A percentile compares a stretch with the other conserved stretches of the same genome.
phyloP scores from a whole-genome alignment of 441 rosid genomes.

The Jatropha podagrica region DNA sequence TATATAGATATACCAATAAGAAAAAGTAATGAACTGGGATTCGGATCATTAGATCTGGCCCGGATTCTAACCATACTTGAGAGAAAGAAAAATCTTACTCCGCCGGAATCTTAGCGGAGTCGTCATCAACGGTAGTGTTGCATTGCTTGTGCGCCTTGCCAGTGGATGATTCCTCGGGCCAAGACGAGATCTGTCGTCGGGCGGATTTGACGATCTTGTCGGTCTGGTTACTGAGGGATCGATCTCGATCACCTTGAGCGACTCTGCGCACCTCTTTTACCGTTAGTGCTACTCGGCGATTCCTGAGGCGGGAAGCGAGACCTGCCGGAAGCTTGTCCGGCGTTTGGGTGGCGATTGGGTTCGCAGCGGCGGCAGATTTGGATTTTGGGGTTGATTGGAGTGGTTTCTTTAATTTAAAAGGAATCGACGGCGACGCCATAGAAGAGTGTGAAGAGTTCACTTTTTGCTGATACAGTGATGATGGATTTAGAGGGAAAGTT shows the following conservation, averaged over 20 bases:
- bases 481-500: background rate
- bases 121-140: constrained; percentile 1
- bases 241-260: constrained; percentile 39
- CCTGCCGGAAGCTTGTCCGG: constrained; percentile 52
- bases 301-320: constrained; percentile 49
- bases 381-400: constrained; percentile 31
- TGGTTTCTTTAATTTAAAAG: constrained; percentile 47
- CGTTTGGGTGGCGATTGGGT: constrained; percentile 44
- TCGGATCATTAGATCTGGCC: background rate
- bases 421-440: constrained; percentile 24
- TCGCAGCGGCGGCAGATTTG: background rate
- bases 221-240: constrained; percentile 18
- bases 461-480: background rate
- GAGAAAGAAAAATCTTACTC: constrained; percentile 39
- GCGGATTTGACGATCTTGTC: constrained; percentile 39
- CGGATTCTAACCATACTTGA: background rate
- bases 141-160: constrained; percentile 7
- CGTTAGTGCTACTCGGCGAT: constrained; percentile 61
- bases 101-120: constrained; percentile 40
- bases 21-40: constrained; percentile 2
- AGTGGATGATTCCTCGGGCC: constrained; percentile 26
- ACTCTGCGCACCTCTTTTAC: constrained; percentile 57
- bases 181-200: constrained; percentile 46
- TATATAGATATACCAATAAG: background rate
- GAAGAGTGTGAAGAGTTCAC: constrained; percentile 44